Evolutionary conservation across 352 stramenopile species (phyloP).

Genomic region (Blastocystis sp.): DNA sequence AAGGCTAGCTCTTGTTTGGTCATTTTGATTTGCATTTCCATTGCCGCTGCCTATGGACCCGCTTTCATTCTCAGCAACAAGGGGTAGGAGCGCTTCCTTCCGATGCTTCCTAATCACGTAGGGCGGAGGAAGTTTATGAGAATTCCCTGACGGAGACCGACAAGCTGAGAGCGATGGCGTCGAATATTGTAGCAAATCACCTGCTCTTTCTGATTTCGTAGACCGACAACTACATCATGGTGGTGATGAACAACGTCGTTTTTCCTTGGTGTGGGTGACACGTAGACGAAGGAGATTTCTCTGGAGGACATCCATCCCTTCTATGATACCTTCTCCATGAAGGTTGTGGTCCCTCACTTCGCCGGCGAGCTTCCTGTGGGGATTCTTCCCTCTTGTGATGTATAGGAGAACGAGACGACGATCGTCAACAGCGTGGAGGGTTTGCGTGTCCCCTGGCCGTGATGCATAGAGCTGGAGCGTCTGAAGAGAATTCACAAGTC

Average conservation of each 20-base stretch:
- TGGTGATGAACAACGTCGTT: not conserved
- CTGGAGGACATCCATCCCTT: not conserved
- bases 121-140: constrained; percentile 28
- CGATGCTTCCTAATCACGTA: not conserved
- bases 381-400: not conserved
- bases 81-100: not conserved
- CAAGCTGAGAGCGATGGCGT: constrained; percentile 6
- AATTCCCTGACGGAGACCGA: constrained; percentile 5
- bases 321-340: not conserved
- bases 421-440: not conserved
- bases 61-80: constrained; percentile 1
- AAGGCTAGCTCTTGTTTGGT: constrained; percentile 22
- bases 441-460: not conserved
- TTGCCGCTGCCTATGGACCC: constrained; percentile 18
- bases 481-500: not conserved
- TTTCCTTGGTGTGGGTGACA: not conserved
- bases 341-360: constrained; percentile 7
- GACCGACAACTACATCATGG: not conserved
- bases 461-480: not conserved
- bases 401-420: not conserved
- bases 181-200: not conserved
- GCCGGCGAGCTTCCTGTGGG: not conserved
- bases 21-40: constrained; percentile 53
- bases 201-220: not conserved
- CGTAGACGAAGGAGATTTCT: not conserved